Percentiles rank a stretch among this genome's conserved stretches.
phyloP scores from a whole-genome alignment of 169 alveolate species.

The Plasmodium vivax region DNA sequence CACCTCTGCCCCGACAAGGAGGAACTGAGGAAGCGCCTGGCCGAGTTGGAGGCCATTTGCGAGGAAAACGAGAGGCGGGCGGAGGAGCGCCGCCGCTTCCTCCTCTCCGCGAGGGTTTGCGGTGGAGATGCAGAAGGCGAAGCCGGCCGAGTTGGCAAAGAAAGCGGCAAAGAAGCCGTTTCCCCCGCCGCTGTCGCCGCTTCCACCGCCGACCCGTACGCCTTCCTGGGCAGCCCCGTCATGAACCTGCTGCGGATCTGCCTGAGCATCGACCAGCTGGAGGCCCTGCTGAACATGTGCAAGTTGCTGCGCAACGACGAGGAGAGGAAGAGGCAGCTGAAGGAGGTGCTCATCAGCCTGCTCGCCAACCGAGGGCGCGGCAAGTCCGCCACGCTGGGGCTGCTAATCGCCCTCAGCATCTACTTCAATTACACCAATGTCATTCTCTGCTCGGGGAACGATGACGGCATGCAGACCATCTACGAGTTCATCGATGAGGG shows the following conservation, averaged over 20 bases:
- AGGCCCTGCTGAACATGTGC: constrained; percentile 40
- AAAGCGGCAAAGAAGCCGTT: no score
- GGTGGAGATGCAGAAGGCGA: neutral
- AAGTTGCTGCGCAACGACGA: constrained; percentile 64
- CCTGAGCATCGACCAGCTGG: constrained; percentile 63
- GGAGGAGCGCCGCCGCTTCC: constrained; percentile 37
- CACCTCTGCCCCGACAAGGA: constrained; percentile 32
- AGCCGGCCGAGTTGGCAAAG: neutral
- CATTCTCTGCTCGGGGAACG: constrained; percentile 98
- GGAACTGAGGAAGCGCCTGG: neutral
- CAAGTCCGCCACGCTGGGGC: constrained; percentile 98
- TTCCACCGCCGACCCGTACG: neutral
- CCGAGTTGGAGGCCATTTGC: constrained; percentile 16
- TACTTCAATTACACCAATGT: constrained; percentile 94
- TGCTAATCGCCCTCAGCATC: constrained; percentile 93
- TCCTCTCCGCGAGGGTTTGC: constrained; percentile 26
- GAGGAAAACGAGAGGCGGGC: constrained; percentile 82
- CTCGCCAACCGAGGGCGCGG: constrained; percentile 99
- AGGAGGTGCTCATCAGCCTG: constrained; percentile 44
- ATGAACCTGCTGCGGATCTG: constrained; percentile 32
- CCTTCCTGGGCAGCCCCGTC: constrained; percentile 20
- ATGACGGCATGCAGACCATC: constrained; percentile 97
- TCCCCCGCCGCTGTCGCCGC: no score
- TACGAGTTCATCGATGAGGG: constrained; percentile 97
- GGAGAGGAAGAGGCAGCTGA: constrained; percentile 36